Conservation (phyloP, 306 rosid species). For the Cicer yamashitae region DNA sequence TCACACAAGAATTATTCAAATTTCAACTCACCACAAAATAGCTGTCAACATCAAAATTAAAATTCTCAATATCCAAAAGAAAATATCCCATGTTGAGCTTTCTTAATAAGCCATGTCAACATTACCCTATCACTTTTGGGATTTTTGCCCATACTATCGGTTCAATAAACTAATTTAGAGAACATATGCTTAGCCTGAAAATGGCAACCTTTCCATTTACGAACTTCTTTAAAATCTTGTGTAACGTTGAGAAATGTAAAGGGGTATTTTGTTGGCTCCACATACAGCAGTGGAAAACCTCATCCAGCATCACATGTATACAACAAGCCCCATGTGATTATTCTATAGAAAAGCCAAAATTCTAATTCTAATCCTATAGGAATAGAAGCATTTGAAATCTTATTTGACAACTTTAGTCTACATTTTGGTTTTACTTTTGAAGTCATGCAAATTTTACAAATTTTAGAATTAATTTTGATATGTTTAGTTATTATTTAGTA, state of each 20-base stretch:
- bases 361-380: background rate
- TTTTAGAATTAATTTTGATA: too few species aligned
- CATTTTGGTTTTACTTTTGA: too few species aligned
- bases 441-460: too few species aligned
- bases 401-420: too few species aligned
- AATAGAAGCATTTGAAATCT: too few species aligned
- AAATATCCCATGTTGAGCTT: constrained; percentile 36
- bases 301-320: constrained; percentile 35
- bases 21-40: background rate
- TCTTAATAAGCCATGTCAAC: constrained; percentile 43
- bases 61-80: constrained; percentile 38
- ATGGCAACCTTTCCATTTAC: constrained; percentile 40
- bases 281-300: constrained; percentile 47
- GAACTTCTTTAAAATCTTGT: constrained; percentile 42
- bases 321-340: constrained; percentile 59
- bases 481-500: too few species aligned
- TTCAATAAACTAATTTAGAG: constrained; percentile 48
- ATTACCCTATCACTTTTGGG: constrained; percentile 38
- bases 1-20: too few species aligned
- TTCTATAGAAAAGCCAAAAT: constrained; percentile 54
- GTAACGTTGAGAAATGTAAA: constrained; percentile 37
- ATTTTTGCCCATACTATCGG: constrained; percentile 40
- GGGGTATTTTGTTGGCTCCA: constrained; percentile 47
- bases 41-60: constrained; percentile 33
- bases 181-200: constrained; percentile 39